Conservation (phyloP, 306 rosid genomes). For the Medicago arabica region DNA sequence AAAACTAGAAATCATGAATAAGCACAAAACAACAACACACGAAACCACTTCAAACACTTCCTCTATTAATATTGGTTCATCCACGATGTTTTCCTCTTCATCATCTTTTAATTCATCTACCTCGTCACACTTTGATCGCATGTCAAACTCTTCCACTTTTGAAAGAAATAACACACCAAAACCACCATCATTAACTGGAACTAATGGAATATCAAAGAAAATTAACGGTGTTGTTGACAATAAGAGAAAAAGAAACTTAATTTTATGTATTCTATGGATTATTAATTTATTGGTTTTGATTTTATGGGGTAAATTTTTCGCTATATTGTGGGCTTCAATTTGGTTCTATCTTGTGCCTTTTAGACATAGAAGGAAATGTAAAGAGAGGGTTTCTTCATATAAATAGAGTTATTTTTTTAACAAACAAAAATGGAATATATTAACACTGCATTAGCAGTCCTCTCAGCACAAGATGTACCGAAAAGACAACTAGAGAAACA, state of each 20-base stretch:
- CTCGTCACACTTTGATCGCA: background rate
- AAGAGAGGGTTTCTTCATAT: background rate
- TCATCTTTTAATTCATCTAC: background rate
- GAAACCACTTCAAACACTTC: slow-evolving; percentile 5
- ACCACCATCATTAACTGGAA: background rate
- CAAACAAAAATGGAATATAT: no score
- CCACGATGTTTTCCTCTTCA: background rate
- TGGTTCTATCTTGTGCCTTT: slow-evolving; percentile 38
- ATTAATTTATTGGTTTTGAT: slow-evolving; percentile 43
- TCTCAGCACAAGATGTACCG: no score
- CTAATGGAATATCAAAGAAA: background rate
- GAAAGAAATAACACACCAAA: background rate
- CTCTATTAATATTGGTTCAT: background rate
- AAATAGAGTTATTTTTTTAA: background rate
- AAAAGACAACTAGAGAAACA: no score
- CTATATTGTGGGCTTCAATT: slow-evolving; percentile 31
- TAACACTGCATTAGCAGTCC: no score
- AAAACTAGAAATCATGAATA: background rate
- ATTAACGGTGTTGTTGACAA: background rate
- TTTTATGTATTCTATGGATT: background rate
- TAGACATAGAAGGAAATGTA: background rate
- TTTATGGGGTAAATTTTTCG: slow-evolving; percentile 43
- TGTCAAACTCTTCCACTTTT: slow-evolving; percentile 6
- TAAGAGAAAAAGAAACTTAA: background rate
- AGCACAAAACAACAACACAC: background rate